Evolutionary conservation across 2,329 filamentous ascomycete genomes (phyloP).

Genomic region (Aspergillus pseudotamarii): DNA sequence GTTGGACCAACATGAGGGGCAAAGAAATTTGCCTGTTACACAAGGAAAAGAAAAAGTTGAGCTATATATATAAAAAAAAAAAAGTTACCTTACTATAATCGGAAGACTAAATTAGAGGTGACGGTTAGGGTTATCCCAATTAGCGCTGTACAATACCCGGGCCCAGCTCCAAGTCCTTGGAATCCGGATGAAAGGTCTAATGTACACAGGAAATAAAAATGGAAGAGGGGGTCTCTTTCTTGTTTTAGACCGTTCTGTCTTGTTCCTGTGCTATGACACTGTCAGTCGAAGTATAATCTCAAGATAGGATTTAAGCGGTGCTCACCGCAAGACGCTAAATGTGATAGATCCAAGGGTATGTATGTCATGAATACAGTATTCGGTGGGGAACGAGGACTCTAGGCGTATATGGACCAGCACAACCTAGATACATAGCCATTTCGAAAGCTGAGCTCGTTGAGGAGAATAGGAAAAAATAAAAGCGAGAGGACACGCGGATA

Average conservation of each 20-base stretch:
- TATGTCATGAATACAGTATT: not conserved
- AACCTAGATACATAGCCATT: not conserved
- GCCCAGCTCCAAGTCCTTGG: not conserved
- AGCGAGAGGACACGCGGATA: not conserved
- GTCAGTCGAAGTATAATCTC: not conserved
- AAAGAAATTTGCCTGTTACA: not conserved
- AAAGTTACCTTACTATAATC: not conserved
- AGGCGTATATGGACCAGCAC: not conserved
- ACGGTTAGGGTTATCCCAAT: not conserved
- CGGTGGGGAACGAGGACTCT: not conserved
- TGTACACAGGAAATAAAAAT: not conserved
- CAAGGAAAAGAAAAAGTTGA: not conserved
- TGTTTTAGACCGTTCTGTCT: not conserved
- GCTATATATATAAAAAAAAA: not conserved
- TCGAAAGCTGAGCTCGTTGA: not conserved
- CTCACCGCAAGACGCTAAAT: constrained; percentile 3
- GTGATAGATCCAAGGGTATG: not conserved
- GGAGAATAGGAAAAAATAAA: not conserved
- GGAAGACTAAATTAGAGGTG: not conserved
- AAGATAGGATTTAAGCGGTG: not conserved
- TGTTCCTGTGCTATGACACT: not conserved
- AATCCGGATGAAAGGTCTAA: not conserved
- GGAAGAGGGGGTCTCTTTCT: not conserved
- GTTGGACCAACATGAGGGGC: not conserved
- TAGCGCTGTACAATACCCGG: not conserved